Evolutionary conservation across 805 yeast genomes (phyloP), one percentile per base, ranked within the genome.

Genomic region (Saccharomycopsis sp.): DNA sequence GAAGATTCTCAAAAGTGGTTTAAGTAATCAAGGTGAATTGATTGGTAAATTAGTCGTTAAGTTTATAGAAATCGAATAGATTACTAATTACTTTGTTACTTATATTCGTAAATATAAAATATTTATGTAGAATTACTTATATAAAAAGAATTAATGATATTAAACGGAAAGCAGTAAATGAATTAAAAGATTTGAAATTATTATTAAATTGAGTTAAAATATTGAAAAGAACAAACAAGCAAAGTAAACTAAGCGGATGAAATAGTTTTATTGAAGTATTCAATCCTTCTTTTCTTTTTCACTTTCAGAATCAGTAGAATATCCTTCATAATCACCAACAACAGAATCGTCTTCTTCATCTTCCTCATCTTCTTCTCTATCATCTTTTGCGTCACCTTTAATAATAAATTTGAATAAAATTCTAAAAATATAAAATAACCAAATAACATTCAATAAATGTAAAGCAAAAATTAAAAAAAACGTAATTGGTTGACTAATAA

Each of bases 401-500:
- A 69, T 62, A 6, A 81, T 58, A 44, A 71, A 66, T 56, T 96
- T 75, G 58, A 69, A 76, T 27, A 79, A 67, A 51, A 92, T 82
- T 58, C 96, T 75, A 39, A 83, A 49, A 47, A 92, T 84, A 52
- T 89, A 68, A 52, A 72, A 75, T 44, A 88, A 69, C 98, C 98
- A 92, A 63, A 83, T 92, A 17, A 74, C 51, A 56, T 92, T 92
- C 42, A 92, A 86, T 41, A 85, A 52, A 59, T 92, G 97, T 49
- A 92, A 69, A 1, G 92, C 88, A 39, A 71, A 66, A 45, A 92
- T 71, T 54, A 92, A 70, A 18, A 62, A 59, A 54, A 92, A 88
- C 3, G 89, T 88, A 57, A 92, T 87, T 40, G 85, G 83, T 63
- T 85, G 94, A 19, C 97, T 80, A 50, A 92, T 84, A 81, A 86